Evolutionary conservation across 257 asterid species (phyloP).

Genomic region (Cinchona pubescens): DNA sequence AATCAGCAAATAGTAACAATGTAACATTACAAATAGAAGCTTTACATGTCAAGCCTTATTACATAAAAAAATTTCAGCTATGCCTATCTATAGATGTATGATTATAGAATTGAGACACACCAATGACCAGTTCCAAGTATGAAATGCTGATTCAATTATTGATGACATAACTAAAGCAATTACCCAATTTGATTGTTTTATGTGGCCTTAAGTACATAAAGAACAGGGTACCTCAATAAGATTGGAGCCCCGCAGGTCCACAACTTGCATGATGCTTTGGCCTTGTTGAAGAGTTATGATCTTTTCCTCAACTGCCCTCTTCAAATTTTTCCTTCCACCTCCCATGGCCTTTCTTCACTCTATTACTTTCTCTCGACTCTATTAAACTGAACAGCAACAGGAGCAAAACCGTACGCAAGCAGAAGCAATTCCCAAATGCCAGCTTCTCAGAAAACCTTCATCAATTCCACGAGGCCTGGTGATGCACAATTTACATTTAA

Average conservation of each 20-base stretch:
- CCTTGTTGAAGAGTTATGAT: slow-evolving; percentile 46
- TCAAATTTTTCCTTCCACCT: slow-evolving; percentile 87
- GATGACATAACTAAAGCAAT: not conserved
- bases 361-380: not conserved
- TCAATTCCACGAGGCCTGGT: not conserved
- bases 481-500: not conserved
- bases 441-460: not conserved
- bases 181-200: not conserved
- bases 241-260: slow-evolving; percentile 77
- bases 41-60: not conserved
- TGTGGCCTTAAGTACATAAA: not conserved
- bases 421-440: not conserved
- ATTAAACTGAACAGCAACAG: not conserved
- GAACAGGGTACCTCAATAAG: slow-evolving; percentile 53
- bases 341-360: slow-evolving; percentile 28
- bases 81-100: not conserved
- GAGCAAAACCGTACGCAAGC: not conserved
- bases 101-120: not conserved
- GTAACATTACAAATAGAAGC: not conserved
- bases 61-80: not conserved
- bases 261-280: slow-evolving; percentile 74
- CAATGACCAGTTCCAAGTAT: not conserved
- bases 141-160: not conserved
- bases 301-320: slow-evolving; percentile 62
- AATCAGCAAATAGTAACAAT: not conserved